phyloP scores from a whole-genome alignment of 2,329 filamentous ascomycete genomes.

The Xylariaceae sp. region DNA sequence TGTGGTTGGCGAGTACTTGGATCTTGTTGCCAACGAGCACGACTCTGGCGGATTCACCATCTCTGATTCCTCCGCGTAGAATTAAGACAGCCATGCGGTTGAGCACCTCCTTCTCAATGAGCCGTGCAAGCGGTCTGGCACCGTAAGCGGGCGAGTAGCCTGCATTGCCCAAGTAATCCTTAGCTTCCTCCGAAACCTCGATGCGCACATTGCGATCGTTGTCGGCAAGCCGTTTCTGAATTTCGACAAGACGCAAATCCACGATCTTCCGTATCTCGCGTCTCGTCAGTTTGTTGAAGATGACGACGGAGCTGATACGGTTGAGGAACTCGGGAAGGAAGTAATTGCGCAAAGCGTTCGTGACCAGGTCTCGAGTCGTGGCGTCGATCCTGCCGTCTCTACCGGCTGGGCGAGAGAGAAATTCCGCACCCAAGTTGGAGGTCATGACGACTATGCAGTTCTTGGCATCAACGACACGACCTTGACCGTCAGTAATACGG shows the following conservation, averaged over 20 bases:
- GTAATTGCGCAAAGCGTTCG: conserved; percentile 88
- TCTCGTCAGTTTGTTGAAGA: conserved; percentile 95
- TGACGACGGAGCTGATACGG: conserved; percentile 92
- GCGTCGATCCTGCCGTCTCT: conserved; percentile 85
- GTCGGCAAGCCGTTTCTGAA: conserved; percentile 84
- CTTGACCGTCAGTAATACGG: conserved; percentile 97
- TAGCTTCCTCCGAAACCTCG: conserved; percentile 79
- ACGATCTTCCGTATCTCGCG: conserved; percentile 94
- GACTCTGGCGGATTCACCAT: conserved; percentile 82
- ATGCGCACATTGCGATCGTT: conserved; percentile 89
- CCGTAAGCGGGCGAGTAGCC: conserved; percentile 97
- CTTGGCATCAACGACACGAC: conserved; percentile 88
- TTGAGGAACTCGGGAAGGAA: conserved; percentile 99
- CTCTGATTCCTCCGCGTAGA: conserved; percentile 78
- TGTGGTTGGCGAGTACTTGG: conserved; percentile 80
- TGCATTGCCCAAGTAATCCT: conserved; percentile 87
- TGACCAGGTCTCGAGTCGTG: conserved; percentile 84
- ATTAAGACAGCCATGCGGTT: conserved; percentile 93
- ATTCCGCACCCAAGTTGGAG: conserved; percentile 94
- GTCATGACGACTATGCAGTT: conserved; percentile 99
- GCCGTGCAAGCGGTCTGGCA: conserved; percentile 80
- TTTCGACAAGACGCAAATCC: conserved; percentile 82
- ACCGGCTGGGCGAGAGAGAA: conserved; percentile 76
- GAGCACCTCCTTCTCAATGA: conserved; percentile 97
- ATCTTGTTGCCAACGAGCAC: conserved; percentile 80